A percentile compares a stretch with the other conserved stretches of the same genome.
These are phyloP conservation scores for Massariosphaeria phaeospora DNA, from an alignment of 495 filamentous ascomycete genomes.

Conservation along the genomic window DNA sequence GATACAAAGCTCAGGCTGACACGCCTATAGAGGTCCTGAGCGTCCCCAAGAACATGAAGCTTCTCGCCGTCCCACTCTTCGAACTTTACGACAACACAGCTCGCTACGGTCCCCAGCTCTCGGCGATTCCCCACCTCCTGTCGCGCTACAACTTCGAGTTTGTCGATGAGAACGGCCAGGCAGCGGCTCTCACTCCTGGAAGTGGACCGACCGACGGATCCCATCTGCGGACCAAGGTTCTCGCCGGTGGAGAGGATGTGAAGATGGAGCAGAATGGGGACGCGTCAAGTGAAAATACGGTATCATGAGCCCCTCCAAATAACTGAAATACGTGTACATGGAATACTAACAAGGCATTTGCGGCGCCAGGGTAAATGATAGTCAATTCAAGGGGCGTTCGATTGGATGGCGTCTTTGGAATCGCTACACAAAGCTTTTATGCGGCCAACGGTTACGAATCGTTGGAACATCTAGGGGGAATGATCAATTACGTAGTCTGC, in stretches of 20 bases:
- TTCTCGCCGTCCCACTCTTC: constrained; percentile 92
- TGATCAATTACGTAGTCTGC: too few relatives aligned
- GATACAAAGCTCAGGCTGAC: constrained; percentile 15
- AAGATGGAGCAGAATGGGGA: constrained; percentile 42
- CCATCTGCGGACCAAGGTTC: constrained; percentile 60
- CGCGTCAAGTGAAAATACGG: constrained; percentile 22
- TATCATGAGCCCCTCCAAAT: constrained; percentile 13
- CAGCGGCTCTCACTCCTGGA: constrained; percentile 82
- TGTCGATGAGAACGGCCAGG: constrained; percentile 88
- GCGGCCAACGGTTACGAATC: too few relatives aligned
- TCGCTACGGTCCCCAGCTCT: constrained; percentile 90
- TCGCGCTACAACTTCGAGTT: constrained; percentile 97
- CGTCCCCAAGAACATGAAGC: constrained; percentile 99
- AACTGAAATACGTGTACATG: not conserved
- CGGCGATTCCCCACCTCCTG: constrained; percentile 88
- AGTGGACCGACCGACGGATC: constrained; percentile 51
- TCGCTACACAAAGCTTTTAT: too few relatives aligned
- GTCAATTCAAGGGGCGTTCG: not conserved
- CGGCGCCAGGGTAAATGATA: not conserved
- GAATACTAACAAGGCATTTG: constrained; percentile 1
- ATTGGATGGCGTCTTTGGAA: not conserved
- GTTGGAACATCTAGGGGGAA: too few relatives aligned
- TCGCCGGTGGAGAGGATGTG: constrained; percentile 65
- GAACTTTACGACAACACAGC: constrained; percentile 97
- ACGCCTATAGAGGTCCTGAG: constrained; percentile 72